A percentile compares a stretch with the other conserved stretches of the same genome.
phyloP scores from a whole-genome alignment of 2,329 filamentous ascomycete genomes.

The Trichophyton mentagrophytes region DNA sequence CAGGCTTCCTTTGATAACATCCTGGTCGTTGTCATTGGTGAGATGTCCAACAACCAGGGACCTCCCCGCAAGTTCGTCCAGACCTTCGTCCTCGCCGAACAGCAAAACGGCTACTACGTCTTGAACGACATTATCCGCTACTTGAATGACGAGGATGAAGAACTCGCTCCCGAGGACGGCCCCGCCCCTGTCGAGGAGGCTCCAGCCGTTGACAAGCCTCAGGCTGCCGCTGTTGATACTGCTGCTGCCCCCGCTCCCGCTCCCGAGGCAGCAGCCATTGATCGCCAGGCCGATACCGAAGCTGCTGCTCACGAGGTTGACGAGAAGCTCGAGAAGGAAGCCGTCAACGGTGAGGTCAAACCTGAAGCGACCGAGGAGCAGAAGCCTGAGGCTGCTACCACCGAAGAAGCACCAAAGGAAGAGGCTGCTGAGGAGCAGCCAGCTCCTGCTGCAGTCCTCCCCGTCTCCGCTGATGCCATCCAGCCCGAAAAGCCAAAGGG shows the following conservation, averaged over 20 bases:
- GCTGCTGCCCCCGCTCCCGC: constrained; percentile 37
- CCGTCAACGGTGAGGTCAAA: constrained; percentile 34
- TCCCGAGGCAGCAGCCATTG: constrained; percentile 17
- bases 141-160: constrained; percentile 64
- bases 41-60: constrained; percentile 86
- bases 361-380: constrained; percentile 15
- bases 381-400: constrained; percentile 22
- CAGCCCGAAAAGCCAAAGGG: constrained; percentile 53
- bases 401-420: constrained; percentile 21
- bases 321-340: constrained; percentile 59
- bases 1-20: constrained; percentile 89
- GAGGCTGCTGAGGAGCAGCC: constrained; percentile 6
- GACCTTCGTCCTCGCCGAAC: constrained; percentile 91
- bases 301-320: constrained; percentile 47
- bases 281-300: constrained; percentile 27
- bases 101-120: constrained; percentile 95
- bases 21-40: constrained; percentile 93
- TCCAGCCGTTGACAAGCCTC: constrained; percentile 2
- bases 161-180: constrained; percentile 22
- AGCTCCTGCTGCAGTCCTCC: neutral
- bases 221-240: constrained; percentile 10
- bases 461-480: constrained; percentile 25
- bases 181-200: constrained; percentile 25
- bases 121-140: constrained; percentile 97
- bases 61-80: constrained; percentile 94